phyloP scores from a whole-genome alignment of 2,329 filamentous ascomycete genomes.

The Colletotrichum spinosum region DNA sequence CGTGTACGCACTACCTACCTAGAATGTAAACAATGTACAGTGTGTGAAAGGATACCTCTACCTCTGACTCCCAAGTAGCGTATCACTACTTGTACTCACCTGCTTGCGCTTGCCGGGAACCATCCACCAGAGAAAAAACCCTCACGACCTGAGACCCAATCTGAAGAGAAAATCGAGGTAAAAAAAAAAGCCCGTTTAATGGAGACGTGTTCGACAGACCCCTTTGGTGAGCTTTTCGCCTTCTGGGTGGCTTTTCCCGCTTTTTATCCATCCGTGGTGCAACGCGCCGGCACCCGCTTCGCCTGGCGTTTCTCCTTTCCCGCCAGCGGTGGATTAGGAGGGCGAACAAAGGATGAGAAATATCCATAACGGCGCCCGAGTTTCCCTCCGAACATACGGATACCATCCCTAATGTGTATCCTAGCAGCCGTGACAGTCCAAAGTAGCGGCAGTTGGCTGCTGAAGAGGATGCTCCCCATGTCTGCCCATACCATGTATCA shows the following conservation, averaged over 20 bases:
- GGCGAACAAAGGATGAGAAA: slow-evolving; percentile 7
- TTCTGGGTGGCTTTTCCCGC: slow-evolving; percentile 5
- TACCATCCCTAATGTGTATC: too few relatives aligned
- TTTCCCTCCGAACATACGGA: background rate
- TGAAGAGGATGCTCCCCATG: too few relatives aligned
- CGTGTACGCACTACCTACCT: slow-evolving; percentile 14
- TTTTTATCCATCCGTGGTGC: slow-evolving; percentile 12
- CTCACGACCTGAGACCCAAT: background rate
- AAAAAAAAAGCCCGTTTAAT: slow-evolving; percentile 13
- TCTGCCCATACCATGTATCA: too few relatives aligned
- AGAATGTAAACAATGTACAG: slow-evolving; percentile 34
- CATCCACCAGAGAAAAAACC: too few relatives aligned
- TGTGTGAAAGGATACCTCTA: slow-evolving; percentile 3
- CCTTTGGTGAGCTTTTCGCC: too few relatives aligned
- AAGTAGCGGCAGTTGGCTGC: too few relatives aligned
- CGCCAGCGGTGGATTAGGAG: slow-evolving; percentile 5
- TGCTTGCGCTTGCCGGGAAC: too few relatives aligned
- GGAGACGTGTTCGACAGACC: background rate
- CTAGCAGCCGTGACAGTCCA: too few relatives aligned
- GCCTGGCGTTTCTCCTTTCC: slow-evolving; percentile 19
- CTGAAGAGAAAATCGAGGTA: background rate
- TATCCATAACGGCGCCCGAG: slow-evolving; percentile 25
- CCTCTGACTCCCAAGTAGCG: too few relatives aligned
- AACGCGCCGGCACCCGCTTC: slow-evolving; percentile 25
- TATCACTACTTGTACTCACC: too few relatives aligned